These are phyloP conservation scores for Plasmodium inui DNA, from an alignment of 169 alveolate genomes.

Conservation along the genomic window DNA sequence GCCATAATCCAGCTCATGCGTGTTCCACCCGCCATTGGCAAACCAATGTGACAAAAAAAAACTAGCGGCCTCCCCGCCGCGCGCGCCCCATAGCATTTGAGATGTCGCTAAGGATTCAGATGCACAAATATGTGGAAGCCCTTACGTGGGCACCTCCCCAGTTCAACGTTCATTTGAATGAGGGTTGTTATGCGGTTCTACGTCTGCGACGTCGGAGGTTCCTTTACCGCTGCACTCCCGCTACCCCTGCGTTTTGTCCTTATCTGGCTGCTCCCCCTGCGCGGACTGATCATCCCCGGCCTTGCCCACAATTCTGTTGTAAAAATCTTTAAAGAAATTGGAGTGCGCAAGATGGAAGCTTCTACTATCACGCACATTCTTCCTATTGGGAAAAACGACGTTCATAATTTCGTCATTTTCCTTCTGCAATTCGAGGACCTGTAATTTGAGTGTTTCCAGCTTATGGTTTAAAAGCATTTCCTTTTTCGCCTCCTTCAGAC, in stretches of 20 bases:
- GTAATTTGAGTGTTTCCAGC: constrained; percentile 75
- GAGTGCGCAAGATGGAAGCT: constrained; percentile 35
- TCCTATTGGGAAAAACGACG: constrained; percentile 75
- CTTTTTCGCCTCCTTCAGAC: constrained; percentile 82
- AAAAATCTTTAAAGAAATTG: constrained; percentile 63
- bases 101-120: neutral
- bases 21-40: neutral
- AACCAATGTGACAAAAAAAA: neutral
- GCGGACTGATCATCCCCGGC: neutral
- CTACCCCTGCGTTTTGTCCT: neutral
- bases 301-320: constrained; percentile 11
- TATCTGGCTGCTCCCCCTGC: neutral
- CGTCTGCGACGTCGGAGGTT: neutral
- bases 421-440: constrained; percentile 73
- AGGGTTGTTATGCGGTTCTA: neutral
- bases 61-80: neutral
- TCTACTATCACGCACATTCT: constrained; percentile 58
- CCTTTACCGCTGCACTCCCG: neutral
- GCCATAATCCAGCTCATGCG: neutral
- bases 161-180: neutral
- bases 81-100: neutral
- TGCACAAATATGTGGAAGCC: no score
- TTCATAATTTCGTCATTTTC: constrained; percentile 79
- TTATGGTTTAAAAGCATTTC: constrained; percentile 78
- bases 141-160: neutral